Conservation (phyloP, 2,329 filamentous ascomycete genomes). For the Aspergillus fischeri region DNA sequence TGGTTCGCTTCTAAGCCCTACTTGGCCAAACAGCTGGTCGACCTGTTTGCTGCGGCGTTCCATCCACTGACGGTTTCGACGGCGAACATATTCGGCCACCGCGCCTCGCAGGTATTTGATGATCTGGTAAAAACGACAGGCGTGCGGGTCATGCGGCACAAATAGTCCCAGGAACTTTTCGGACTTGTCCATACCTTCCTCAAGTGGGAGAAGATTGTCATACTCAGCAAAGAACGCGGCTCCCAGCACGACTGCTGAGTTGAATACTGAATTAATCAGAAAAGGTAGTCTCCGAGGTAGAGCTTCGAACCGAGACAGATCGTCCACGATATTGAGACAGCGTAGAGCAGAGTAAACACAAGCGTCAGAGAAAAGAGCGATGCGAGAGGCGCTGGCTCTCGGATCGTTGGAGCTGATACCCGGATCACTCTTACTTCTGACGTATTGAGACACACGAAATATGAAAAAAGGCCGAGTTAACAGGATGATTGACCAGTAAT, state of each 20-base stretch:
- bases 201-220: constrained; percentile 34
- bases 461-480: constrained; percentile 52
- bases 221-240: constrained; percentile 46
- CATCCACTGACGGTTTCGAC: constrained; percentile 38
- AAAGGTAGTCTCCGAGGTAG: constrained; percentile 44
- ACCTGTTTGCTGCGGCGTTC: constrained; percentile 37
- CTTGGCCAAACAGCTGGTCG: constrained; percentile 41
- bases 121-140: constrained; percentile 35
- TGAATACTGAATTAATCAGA: constrained; percentile 45
- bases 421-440: constrained; percentile 25
- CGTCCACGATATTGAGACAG: constrained; percentile 38
- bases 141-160: constrained; percentile 34
- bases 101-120: constrained; percentile 38
- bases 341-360: constrained; percentile 44
- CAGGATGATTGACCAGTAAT: constrained; percentile 53
- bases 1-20: constrained; percentile 18
- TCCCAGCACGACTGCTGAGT: constrained; percentile 43
- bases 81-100: constrained; percentile 34
- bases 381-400: constrained; percentile 25
- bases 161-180: constrained; percentile 32
- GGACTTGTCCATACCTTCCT: constrained; percentile 32
- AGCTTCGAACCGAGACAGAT: constrained; percentile 28
- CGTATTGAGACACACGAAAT: constrained; percentile 45
- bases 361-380: constrained; percentile 35
- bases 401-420: constrained; percentile 14